Conservation (phyloP, 441 rosid genomes). For the Kokia cookei region DNA sequence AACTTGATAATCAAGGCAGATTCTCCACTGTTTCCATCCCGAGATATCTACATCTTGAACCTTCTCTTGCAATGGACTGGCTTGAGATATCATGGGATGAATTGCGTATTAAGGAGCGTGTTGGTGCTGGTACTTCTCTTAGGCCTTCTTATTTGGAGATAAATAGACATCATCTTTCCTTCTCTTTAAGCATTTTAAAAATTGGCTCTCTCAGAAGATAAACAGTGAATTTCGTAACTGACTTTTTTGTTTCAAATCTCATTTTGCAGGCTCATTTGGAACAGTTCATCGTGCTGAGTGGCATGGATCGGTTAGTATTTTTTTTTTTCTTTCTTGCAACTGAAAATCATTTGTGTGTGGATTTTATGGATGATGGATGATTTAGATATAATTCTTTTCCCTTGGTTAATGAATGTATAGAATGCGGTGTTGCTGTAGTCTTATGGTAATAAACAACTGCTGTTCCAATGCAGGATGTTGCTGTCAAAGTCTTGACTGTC, state of each 20-base stretch:
- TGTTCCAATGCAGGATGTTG: constrained; percentile 71
- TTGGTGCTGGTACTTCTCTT: constrained; percentile 78
- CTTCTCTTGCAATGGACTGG: constrained; percentile 98
- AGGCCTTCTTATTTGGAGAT: constrained; percentile 1
- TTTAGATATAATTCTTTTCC: not conserved
- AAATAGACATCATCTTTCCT: not conserved
- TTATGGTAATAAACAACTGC: not conserved
- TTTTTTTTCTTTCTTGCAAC: not conserved
- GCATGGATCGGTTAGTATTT: constrained; percentile 89
- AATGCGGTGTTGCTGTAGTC: not conserved
- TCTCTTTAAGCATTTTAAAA: not conserved
- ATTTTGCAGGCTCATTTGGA: constrained; percentile 81
- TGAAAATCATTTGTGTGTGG: not conserved
- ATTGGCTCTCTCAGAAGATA: not conserved
- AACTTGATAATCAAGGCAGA: constrained; percentile 30
- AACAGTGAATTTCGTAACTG: not conserved
- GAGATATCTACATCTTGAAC: constrained; percentile 69
- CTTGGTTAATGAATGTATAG: not conserved
- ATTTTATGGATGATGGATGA: not conserved
- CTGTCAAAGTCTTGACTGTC: constrained; percentile 76
- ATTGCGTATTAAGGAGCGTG: constrained; percentile 80
- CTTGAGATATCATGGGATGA: constrained; percentile 93
- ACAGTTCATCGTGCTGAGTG: constrained; percentile 98
- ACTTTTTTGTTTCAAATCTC: not conserved
- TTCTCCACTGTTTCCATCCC: constrained; percentile 39